Percentiles rank a stretch among this genome's conserved stretches.
phyloP scores from a whole-genome alignment of 352 stramenopile species.

The Phytophthora nicotianae region DNA sequence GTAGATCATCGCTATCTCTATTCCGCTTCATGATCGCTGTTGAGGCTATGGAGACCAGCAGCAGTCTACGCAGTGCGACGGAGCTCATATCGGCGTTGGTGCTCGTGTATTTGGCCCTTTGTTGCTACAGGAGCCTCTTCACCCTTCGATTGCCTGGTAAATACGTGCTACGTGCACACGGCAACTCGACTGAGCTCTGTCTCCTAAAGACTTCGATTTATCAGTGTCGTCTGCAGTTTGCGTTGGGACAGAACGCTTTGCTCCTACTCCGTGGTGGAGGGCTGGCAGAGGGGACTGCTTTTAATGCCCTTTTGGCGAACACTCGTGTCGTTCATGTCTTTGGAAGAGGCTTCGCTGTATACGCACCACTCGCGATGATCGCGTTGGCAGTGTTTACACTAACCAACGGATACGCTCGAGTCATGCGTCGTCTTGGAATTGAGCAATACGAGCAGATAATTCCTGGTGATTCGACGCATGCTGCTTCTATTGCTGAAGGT shows the following conservation, averaged over 20 bases:
- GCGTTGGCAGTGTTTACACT: constrained; percentile 54
- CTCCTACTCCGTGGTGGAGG: constrained; percentile 52
- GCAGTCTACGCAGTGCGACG: constrained; percentile 27
- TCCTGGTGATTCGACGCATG: constrained; percentile 36
- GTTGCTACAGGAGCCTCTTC: constrained; percentile 66
- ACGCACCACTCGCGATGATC: constrained; percentile 63
- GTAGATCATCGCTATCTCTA: constrained; percentile 37
- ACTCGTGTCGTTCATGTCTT: constrained; percentile 67
- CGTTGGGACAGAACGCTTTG: constrained; percentile 70
- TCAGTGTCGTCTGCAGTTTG: constrained; percentile 74
- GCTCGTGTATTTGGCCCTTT: constrained; percentile 65
- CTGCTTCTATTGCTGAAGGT: constrained; percentile 47
- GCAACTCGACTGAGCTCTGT: constrained; percentile 63
- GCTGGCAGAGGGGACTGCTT: constrained; percentile 53
- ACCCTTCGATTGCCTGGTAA: constrained; percentile 57
- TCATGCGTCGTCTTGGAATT: constrained; percentile 59
- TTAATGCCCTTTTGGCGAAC: constrained; percentile 56
- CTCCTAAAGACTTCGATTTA: constrained; percentile 68
- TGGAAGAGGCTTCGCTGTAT: constrained; percentile 57
- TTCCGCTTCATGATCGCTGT: constrained; percentile 34
- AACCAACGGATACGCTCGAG: constrained; percentile 54
- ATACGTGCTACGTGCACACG: constrained; percentile 51
- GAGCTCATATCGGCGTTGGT: constrained; percentile 51
- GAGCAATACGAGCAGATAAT: constrained; percentile 76
- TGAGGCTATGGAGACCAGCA: constrained; percentile 25